Evolutionary conservation across 352 stramenopile species (phyloP).

Genomic region (Saprolegnia parasitica): DNA sequence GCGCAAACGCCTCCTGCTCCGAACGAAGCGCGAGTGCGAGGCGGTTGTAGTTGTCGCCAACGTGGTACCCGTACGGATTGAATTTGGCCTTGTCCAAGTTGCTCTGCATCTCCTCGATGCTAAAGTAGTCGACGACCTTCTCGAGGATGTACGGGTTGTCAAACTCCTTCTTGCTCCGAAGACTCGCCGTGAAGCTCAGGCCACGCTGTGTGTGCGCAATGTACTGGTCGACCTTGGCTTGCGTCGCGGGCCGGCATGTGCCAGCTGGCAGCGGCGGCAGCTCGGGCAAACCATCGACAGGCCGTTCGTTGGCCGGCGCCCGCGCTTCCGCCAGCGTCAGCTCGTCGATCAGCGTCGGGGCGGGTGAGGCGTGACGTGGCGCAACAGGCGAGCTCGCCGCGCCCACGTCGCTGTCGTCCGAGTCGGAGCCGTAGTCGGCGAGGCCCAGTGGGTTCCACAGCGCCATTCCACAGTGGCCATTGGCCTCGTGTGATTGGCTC

Average conservation of each 20-base stretch:
- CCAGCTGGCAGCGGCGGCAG: conserved; percentile 33
- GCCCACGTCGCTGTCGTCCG: conserved; percentile 35
- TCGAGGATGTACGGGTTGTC: conserved; percentile 83
- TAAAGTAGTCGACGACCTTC: conserved; percentile 83
- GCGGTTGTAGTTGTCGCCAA: conserved; percentile 67
- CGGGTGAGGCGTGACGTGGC: background rate
- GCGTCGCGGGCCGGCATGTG: conserved; percentile 35
- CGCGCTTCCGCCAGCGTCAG: conserved; percentile 24
- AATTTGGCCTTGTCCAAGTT: conserved; percentile 66
- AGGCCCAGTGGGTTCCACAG: conserved; percentile 41
- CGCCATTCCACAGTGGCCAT: background rate
- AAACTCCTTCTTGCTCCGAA: conserved; percentile 80
- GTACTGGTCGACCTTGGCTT: conserved; percentile 66
- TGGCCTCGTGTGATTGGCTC: background rate
- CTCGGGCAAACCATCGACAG: conserved; percentile 28
- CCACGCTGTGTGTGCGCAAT: conserved; percentile 36
- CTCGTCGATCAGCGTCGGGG: background rate
- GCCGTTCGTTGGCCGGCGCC: conserved; percentile 28
- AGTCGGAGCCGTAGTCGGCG: conserved; percentile 37
- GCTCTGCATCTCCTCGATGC: conserved; percentile 73
- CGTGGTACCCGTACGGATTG: conserved; percentile 55
- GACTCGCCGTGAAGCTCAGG: conserved; percentile 53
- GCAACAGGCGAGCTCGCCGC: background rate
- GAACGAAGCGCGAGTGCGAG: conserved; percentile 42
- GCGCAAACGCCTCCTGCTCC: conserved; percentile 14